Percentiles rank a stretch among this genome's conserved stretches.
These are phyloP conservation scores for Nevesoporus exiguus DNA, from an alignment of 768 basidiomycete species.

Conservation along the genomic window DNA sequence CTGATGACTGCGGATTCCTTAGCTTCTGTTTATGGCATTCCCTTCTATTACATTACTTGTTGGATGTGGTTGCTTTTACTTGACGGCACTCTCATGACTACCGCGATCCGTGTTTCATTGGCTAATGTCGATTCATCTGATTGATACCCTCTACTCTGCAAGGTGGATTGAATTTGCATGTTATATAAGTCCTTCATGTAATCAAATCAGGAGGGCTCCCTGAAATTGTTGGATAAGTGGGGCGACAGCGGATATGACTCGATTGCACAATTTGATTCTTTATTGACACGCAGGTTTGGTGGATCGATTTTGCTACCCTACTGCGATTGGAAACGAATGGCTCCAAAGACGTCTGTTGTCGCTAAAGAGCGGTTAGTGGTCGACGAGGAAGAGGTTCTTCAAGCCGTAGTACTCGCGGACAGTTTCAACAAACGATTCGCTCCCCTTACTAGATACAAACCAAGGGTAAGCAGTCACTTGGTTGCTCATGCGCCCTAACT, in stretches of 20 bases:
- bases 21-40: slow-evolving; percentile 33
- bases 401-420: slow-evolving; percentile 94
- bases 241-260: slow-evolving; percentile 21
- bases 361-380: slow-evolving; percentile 63
- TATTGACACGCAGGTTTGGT: neutral
- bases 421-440: slow-evolving; percentile 93
- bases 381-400: slow-evolving; percentile 82
- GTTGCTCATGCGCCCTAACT: slow-evolving; percentile 13
- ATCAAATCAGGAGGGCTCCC: slow-evolving; percentile 22
- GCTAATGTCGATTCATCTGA: slow-evolving; percentile 69
- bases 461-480: slow-evolving; percentile 57
- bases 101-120: slow-evolving; percentile 55
- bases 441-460: slow-evolving; percentile 83
- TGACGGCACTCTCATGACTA: slow-evolving; percentile 61
- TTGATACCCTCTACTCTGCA: slow-evolving; percentile 45
- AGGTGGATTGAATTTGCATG: slow-evolving; percentile 33
- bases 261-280: slow-evolving; percentile 2
- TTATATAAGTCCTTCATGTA: slow-evolving; percentile 33
- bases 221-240: neutral
- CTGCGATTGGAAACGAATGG: slow-evolving; percentile 42
- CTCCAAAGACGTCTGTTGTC: slow-evolving; percentile 51
- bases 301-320: neutral
- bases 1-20: slow-evolving; percentile 37
- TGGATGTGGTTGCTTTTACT: slow-evolving; percentile 60
- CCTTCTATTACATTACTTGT: slow-evolving; percentile 42